phyloP scores from a whole-genome alignment of 2,329 filamentous ascomycete genomes.

The Venturia asperata region DNA sequence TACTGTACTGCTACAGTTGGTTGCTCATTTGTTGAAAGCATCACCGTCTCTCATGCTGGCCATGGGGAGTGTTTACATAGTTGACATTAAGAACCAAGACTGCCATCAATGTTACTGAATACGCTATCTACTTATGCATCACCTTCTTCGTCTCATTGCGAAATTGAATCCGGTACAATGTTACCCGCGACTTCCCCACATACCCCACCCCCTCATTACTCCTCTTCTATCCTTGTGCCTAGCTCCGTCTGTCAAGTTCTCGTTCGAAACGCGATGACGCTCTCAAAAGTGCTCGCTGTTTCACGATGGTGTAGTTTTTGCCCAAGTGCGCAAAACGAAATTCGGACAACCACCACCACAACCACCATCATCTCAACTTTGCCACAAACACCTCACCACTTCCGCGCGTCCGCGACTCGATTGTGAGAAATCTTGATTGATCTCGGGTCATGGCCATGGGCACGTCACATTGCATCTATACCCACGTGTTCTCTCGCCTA shows the following conservation, averaged over 20 bases:
- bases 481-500: background rate
- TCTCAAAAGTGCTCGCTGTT: background rate
- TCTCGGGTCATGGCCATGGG: background rate
- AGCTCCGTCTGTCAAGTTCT: too few relatives aligned
- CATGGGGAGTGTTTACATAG: background rate
- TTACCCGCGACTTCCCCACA: too few relatives aligned
- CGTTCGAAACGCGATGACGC: background rate
- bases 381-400: background rate
- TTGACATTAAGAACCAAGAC: background rate
- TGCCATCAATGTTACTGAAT: background rate
- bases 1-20: slow-evolving; percentile 11
- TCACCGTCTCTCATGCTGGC: background rate
- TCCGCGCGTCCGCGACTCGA: too few relatives aligned
- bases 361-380: background rate
- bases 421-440: background rate
- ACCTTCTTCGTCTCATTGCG: too few relatives aligned
- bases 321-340: background rate
- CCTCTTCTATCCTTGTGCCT: too few relatives aligned
- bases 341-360: background rate
- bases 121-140: background rate
- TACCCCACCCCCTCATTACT: background rate
- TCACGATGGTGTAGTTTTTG: background rate
- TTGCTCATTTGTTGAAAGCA: background rate
- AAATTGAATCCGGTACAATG: too few relatives aligned
- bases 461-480: background rate